phyloP scores from a whole-genome alignment of 2,329 filamentous ascomycete genomes.

The Exophiala oligosperma region DNA sequence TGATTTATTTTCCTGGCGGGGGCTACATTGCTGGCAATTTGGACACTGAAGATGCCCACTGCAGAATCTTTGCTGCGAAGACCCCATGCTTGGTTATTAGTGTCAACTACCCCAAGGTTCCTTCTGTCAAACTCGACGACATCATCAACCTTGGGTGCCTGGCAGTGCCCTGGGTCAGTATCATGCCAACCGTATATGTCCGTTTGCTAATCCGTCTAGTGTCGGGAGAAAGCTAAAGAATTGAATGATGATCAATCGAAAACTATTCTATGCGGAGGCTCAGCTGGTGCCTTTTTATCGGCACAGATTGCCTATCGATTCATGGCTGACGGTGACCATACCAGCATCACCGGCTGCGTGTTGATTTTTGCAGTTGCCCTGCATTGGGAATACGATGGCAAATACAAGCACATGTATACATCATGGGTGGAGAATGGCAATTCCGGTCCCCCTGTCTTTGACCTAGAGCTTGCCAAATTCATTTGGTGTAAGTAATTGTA shows the following conservation, averaged over 20 bases:
- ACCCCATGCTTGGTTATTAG: constrained; percentile 36
- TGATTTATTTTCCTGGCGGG: constrained; percentile 39
- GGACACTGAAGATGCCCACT: constrained; percentile 38
- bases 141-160: constrained; percentile 18
- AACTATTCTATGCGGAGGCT: constrained; percentile 22
- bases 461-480: constrained; percentile 19
- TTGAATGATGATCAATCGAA: constrained; percentile 21
- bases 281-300: constrained; percentile 22
- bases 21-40: constrained; percentile 38
- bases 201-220: constrained; percentile 6
- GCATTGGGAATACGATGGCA: constrained; percentile 23
- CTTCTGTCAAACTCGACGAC: constrained; percentile 21
- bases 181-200: not conserved
- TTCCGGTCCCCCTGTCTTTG: constrained; percentile 17
- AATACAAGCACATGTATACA: constrained; percentile 21
- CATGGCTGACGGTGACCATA: constrained; percentile 19
- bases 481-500: constrained; percentile 23
- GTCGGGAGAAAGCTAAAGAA: constrained; percentile 13
- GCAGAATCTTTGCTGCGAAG: constrained; percentile 33
- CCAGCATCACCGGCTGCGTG: constrained; percentile 18
- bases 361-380: constrained; percentile 21
- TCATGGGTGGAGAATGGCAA: constrained; percentile 25
- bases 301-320: constrained; percentile 23
- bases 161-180: constrained; percentile 21
- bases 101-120: constrained; percentile 34